Evolutionary conservation across 208 protist genomes (phyloP).

Genomic region (Leishmania lainsoni): DNA sequence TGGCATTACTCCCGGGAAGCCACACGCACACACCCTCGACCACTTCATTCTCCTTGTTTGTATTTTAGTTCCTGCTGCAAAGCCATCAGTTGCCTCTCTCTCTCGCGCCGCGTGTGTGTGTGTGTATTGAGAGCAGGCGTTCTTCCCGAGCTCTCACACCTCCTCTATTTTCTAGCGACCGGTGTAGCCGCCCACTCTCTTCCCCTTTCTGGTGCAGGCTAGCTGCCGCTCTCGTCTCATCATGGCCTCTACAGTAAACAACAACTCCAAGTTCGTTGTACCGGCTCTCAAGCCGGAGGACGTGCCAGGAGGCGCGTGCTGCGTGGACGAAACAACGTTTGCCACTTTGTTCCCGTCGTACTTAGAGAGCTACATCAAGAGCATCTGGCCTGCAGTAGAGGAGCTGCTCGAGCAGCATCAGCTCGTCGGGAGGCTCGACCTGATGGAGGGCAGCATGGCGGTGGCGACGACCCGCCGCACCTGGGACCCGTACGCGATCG

Average conservation of each 20-base stretch:
- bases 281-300: constrained; percentile 82
- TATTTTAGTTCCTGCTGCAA: background rate
- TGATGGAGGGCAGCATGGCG: constrained; percentile 97
- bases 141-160: background rate
- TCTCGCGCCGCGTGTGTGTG: too few relatives aligned
- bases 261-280: too few relatives aligned
- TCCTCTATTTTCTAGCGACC: background rate
- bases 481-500: constrained; percentile 98
- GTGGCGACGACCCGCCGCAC: constrained; percentile 98
- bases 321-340: constrained; percentile 96
- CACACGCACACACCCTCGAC: background rate
- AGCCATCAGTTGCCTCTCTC: background rate
- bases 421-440: constrained; percentile 95
- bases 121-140: background rate
- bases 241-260: constrained; percentile 21
- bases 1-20: background rate
- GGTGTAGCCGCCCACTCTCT: background rate
- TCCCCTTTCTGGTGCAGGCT: background rate
- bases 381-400: constrained; percentile 95
- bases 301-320: constrained; percentile 89
- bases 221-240: background rate
- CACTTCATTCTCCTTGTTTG: background rate
- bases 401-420: constrained; percentile 91
- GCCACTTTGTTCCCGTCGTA: constrained; percentile 98
- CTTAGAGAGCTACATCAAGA: constrained; percentile 97